Evolutionary conservation across 2,329 filamentous ascomycete species (phyloP), one percentile per base, ranked within the genome.

Genomic region (Sarocladium oryzae): DNA sequence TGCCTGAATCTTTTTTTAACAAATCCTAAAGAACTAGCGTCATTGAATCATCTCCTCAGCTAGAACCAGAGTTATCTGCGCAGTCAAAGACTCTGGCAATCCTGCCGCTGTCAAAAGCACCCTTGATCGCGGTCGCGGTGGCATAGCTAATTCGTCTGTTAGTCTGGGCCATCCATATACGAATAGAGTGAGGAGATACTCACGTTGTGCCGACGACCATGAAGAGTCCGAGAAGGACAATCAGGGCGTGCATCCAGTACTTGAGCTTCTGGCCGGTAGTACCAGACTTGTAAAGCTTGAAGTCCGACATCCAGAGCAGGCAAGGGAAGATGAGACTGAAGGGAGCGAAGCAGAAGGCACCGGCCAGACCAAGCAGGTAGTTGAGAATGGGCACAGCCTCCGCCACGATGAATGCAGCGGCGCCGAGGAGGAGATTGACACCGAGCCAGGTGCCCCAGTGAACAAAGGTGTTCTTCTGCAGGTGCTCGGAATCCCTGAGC

Each of bases 201-300:
- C 71, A 73, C 3, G 69, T 70, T 4, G 69, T 69, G 11, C 61
- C 65, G 40, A 72, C 56, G 61, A 66, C 72, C 6, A 71, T 53
- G 54, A 72, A 73, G 0, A 15, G 2, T 13, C 50, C 50, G 18
- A 50, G 33, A 2, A 28, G 35, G 5, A 56, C 49, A 16, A 56
- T 49, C 15, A 55, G 53, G n/a, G 45, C 21, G 28, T 48, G 43
- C 4, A 51, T 46, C 51, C 52, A 9, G 52, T 48, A 40, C 26
- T 38, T 50, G 50, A 53, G 8, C 35, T 43, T 48, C 35, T 60
- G 40, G 11, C 16, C 16, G 0, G 49, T 23, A 8, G 50, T 56
- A 16, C 56, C 60, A 2, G 43, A 55, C 20, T 56, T 55, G 51
- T 59, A 60, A 6, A 32, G 35, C 20, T 38, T 33, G 2, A 30